Evolutionary conservation across 805 yeast genomes (phyloP).

Genomic region (Lipomyces japonicus): DNA sequence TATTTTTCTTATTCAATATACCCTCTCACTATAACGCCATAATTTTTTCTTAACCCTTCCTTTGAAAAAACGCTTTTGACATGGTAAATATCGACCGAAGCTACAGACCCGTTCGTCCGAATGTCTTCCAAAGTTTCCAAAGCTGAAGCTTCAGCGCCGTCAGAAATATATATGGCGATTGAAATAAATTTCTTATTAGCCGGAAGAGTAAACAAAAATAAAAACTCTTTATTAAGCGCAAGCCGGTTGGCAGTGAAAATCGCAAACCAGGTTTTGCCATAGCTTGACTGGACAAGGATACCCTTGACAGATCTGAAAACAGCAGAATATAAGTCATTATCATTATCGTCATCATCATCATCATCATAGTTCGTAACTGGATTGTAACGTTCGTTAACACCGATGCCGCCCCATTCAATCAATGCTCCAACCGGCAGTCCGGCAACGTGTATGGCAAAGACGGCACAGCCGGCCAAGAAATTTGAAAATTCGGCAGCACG

Average conservation of each 20-base stretch:
- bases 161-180: neutral
- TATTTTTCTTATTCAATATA: neutral
- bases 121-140: neutral
- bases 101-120: neutral
- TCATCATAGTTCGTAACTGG: constrained; percentile 32
- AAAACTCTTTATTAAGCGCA: neutral
- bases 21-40: constrained; percentile 1
- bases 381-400: constrained; percentile 42
- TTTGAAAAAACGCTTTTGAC: neutral
- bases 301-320: neutral
- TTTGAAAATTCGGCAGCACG: constrained; percentile 6
- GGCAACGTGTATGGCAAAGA: constrained; percentile 54
- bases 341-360: constrained; percentile 46
- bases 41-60: neutral
- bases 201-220: neutral
- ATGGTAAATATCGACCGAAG: constrained; percentile 1
- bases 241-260: neutral
- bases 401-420: constrained; percentile 73
- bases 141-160: neutral
- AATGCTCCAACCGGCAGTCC: constrained; percentile 60
- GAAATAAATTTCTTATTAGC: neutral
- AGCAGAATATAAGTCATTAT: constrained; percentile 30
- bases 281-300: neutral
- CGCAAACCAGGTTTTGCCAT: constrained; percentile 1
- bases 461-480: constrained; percentile 23